Evolutionary conservation across 305 asterid genomes (phyloP).

Genomic region (Lippia alba): DNA sequence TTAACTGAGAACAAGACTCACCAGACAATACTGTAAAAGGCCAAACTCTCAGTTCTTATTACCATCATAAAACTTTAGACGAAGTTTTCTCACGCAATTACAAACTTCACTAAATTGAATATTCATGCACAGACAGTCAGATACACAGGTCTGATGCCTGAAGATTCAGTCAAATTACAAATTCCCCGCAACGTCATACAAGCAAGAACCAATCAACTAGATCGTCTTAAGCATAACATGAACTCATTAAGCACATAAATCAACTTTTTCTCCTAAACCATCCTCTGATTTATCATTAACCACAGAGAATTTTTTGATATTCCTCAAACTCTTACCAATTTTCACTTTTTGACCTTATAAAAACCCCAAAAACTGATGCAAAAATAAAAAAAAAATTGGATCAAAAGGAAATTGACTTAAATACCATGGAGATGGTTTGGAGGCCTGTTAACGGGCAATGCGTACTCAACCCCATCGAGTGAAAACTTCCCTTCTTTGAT

Average conservation of each 20-base stretch:
- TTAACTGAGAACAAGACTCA: too few relatives aligned
- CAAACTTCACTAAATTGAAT: background rate
- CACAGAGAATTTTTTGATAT: background rate
- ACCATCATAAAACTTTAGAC: background rate
- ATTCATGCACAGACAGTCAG: background rate
- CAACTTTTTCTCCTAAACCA: background rate
- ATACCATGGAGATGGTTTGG: conserved; percentile 97
- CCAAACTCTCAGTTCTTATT: conserved; percentile 1
- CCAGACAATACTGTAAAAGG: background rate
- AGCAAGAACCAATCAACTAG: conserved; percentile 7
- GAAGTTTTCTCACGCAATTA: background rate
- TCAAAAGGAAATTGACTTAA: background rate
- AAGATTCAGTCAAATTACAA: conserved; percentile 2
- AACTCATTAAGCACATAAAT: background rate
- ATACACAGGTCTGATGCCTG: background rate
- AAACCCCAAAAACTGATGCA: background rate
- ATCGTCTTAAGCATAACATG: background rate
- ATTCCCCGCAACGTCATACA: background rate
- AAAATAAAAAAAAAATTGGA: background rate
- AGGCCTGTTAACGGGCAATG: conserved; percentile 84
- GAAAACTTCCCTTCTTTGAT: conserved; percentile 86
- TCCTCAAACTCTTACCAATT: background rate
- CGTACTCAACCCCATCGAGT: conserved; percentile 68
- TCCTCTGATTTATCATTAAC: background rate
- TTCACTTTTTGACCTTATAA: conserved; percentile 9